phyloP scores from a whole-genome alignment of 2,329 filamentous ascomycete species.

The Pyrenochaeta sp. region DNA sequence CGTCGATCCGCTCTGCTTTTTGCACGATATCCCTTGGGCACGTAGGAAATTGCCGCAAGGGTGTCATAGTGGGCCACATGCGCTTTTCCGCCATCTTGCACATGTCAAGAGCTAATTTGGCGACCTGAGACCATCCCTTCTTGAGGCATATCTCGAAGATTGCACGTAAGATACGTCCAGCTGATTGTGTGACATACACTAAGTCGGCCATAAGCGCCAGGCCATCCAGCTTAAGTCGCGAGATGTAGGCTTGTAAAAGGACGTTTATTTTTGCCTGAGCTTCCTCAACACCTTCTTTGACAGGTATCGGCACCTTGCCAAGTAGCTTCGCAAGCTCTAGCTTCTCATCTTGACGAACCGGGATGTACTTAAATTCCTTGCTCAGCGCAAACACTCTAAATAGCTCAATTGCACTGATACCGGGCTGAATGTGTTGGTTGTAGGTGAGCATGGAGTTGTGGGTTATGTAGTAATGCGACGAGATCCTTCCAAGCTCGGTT shows the following conservation, averaged over 20 bases:
- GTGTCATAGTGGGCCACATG: constrained; percentile 99
- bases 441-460: constrained; percentile 97
- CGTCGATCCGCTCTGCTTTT: constrained; percentile 94
- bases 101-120: constrained; percentile 89
- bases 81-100: constrained; percentile 99
- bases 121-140: constrained; percentile 94
- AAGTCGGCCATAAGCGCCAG: constrained; percentile 97
- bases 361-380: constrained; percentile 98
- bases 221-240: constrained; percentile 90
- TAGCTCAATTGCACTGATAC: constrained; percentile 91
- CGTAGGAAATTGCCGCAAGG: constrained; percentile 82
- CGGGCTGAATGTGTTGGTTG: constrained; percentile 92
- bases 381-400: constrained; percentile 97
- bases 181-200: constrained; percentile 98
- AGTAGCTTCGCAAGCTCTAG: constrained; percentile 92
- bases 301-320: constrained; percentile 88
- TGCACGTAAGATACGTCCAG: constrained; percentile 91
- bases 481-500: constrained; percentile 93
- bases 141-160: constrained; percentile 98
- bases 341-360: constrained; percentile 96
- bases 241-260: constrained; percentile 94
- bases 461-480: constrained; percentile 98
- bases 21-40: constrained; percentile 87
- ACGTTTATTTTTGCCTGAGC: constrained; percentile 98
- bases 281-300: constrained; percentile 98